These are phyloP conservation scores for Leccinum subatratum DNA, from an alignment of 1,284 basidiomycete genomes.

Conservation along the genomic window DNA sequence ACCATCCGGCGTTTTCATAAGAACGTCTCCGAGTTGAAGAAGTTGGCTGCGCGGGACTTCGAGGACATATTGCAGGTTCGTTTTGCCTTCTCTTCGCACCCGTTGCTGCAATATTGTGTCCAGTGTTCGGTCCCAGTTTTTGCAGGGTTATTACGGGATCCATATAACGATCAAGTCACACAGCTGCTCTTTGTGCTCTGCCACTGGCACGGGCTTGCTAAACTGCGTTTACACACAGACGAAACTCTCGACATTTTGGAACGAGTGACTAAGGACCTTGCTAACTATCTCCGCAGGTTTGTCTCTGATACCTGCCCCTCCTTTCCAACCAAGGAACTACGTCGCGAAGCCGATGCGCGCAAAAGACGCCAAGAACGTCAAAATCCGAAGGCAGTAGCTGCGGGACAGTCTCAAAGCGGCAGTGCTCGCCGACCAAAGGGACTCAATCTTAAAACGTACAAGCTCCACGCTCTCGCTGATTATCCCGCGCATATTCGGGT, in stretches of 20 bases:
- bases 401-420: not conserved
- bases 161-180: not conserved
- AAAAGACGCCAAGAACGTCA: not conserved
- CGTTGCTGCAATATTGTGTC: not conserved
- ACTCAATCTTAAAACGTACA: not conserved
- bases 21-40: not conserved
- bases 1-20: not conserved
- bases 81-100: not conserved
- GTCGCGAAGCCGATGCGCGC: not conserved
- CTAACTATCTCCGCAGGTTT: not conserved
- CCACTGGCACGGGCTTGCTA: not conserved
- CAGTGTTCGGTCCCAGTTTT: not conserved
- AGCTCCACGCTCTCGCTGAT: not conserved
- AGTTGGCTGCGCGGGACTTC: not conserved
- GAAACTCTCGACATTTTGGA: not conserved
- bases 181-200: not conserved
- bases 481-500: not conserved
- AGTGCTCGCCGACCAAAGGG: not conserved
- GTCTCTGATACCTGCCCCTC: not conserved
- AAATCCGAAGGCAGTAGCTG: not conserved
- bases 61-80: not conserved
- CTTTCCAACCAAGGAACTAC: slow-evolving; percentile 1
- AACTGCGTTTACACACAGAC: not conserved
- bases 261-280: not conserved
- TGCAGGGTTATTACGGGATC: not conserved